Evolutionary conservation across 768 basidiomycete genomes (phyloP).

Genomic region (Rhodotorula sphaerocarpa): DNA sequence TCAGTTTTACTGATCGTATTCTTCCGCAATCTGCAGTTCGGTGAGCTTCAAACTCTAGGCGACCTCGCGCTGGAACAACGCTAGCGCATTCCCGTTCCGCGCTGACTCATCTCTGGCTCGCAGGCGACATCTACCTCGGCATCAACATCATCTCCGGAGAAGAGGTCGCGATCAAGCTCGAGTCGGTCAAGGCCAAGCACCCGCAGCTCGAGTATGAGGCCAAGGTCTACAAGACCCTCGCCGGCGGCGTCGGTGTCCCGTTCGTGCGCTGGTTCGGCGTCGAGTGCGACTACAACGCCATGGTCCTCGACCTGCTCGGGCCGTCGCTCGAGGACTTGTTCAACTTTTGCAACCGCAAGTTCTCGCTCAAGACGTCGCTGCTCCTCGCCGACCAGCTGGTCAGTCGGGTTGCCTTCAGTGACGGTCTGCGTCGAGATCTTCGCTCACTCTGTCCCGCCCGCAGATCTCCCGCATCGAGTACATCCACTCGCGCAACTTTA

Average conservation of each 20-base stretch:
- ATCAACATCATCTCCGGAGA: conserved; percentile 99
- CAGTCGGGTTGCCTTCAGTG: conserved; percentile 41
- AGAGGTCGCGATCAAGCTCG: conserved; percentile 99
- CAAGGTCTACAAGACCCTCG: conserved; percentile 78
- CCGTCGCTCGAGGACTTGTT: conserved; percentile 52
- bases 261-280: conserved; percentile 74
- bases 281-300: conserved; percentile 98
- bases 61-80: too few species aligned
- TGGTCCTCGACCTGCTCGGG: conserved; percentile 94
- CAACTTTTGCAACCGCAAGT: conserved; percentile 65
- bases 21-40: conserved; percentile 47
- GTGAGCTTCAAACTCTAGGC: neutral
- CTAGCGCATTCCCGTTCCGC: too few species aligned
- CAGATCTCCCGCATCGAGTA: conserved; percentile 93
- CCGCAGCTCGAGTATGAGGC: conserved; percentile 98
- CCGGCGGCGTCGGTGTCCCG: conserved; percentile 96
- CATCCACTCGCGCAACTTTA: conserved; percentile 86
- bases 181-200: conserved; percentile 99
- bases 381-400: conserved; percentile 91
- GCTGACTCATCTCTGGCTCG: neutral
- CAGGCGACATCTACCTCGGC: conserved; percentile 97
- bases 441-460: conserved; percentile 3
- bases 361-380: conserved; percentile 87
- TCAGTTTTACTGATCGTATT: conserved; percentile 54
- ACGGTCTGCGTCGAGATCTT: too few species aligned